Conservation (phyloP, 2,329 filamentous ascomycete genomes). For the Calonectria fujianensis region DNA sequence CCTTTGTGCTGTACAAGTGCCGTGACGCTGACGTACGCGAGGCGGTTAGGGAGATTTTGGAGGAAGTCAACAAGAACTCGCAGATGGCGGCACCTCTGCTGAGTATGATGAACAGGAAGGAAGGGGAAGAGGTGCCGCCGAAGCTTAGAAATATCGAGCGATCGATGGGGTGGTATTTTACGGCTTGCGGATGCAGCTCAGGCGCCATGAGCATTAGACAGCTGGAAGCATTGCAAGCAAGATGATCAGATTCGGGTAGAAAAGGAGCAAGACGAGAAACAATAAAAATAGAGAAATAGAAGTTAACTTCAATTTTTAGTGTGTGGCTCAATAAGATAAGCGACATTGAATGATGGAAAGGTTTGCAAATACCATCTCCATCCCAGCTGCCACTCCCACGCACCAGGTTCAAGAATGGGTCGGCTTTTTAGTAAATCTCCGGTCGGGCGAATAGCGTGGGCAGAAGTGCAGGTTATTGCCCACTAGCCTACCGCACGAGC, state of each 20-base stretch:
- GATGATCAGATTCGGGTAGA: neutral
- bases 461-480: neutral
- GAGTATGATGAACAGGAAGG: constrained; percentile 44
- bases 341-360: neutral
- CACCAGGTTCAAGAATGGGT: neutral
- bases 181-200: constrained; percentile 36
- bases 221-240: constrained; percentile 8
- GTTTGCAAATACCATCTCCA: neutral
- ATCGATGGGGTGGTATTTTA: constrained; percentile 48
- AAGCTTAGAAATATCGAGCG: constrained; percentile 50
- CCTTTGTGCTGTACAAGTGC: constrained; percentile 49
- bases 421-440: neutral
- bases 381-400: neutral
- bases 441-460: neutral
- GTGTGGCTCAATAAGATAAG: neutral
- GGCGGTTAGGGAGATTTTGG: constrained; percentile 39
- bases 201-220: constrained; percentile 16
- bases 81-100: constrained; percentile 44
- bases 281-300: neutral
- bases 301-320: neutral
- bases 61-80: constrained; percentile 30
- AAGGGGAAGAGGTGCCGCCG: constrained; percentile 32
- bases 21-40: constrained; percentile 40
- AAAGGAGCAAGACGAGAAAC: neutral
- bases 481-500: neutral